Base-by-base conservation (phyloP, 2,329 filamentous ascomycete species). In the Beauveria scarabaeidicola region DNA sequence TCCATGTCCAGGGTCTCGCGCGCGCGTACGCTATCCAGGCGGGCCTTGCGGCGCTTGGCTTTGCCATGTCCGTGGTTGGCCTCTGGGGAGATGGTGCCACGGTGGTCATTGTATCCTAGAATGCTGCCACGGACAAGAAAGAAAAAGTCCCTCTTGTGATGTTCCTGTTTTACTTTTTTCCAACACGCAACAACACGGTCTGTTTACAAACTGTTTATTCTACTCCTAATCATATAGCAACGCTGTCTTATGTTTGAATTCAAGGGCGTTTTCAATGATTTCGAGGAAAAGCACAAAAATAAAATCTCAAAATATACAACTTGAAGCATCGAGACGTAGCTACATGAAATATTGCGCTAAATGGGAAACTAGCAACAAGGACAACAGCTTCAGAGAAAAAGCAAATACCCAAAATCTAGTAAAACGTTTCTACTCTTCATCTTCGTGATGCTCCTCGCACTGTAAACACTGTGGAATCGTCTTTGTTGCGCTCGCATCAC, bases 1-100 rank as follows among this genome's bases (percentile, higher is more conserved):
- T 71, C 50, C 76, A 80, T 68, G 80, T 86, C 52, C 80, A 86
- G 70, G 72, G 73, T 7, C 81, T 84, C 65, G 74, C 79, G 46
- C 77, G 76, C 68, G 78, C 77, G 64, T 81, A 85, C 66, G 63
- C 81, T 36, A 74, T 81, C 11, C 78, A 82, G 69, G 81, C 81
- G 9, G 76, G 73, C 6, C 66, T 86, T 32, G 76, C 81, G 2
- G 80, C 80, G 3, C 60, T 83, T 47, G 84, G 79, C 4, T 87
- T 88, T 70, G 70, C 77, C 58, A 79, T 88, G 75, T 80, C 84
- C 21, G 77, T 87, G 19, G 73, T 87, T 40, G 85, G 85, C 17
- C 81, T 88, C 66, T 88, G 85, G 84, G 85, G 84, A 5, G 85
- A 87, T 69, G 82, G 83, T 27, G 75, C 74, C 21, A 66, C 72